Evolutionary conservation across 805 yeast genomes (phyloP), one percentile per base, ranked within the genome.

Genomic region (Sporopachydermia lactativora): DNA sequence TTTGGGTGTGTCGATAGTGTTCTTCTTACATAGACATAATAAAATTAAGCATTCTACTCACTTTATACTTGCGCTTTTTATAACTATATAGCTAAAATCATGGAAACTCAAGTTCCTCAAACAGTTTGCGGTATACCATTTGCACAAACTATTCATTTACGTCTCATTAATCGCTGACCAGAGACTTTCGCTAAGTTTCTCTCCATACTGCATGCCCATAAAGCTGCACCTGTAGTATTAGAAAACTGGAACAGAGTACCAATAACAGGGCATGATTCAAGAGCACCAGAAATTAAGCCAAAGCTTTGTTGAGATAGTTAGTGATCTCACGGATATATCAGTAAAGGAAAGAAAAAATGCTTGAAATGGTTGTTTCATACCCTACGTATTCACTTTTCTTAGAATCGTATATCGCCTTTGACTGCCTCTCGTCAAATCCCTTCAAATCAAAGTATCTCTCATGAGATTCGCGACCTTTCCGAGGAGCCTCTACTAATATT

Each of bases 1-100:
- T 89, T 83, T 60, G 99, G 97, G 4, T 86, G 96, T 59, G 83
- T 92, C 35, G 98, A 92, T 59, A 81, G 86, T 52, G 68, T 86
- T 31, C 73, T n/a, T n/a, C n/a, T n/a, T n/a, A n/a, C n/a, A n/a
- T n/a, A n/a, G n/a, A n/a, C n/a, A n/a, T n/a, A n/a, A n/a, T n/a
- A n/a, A n/a, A 24, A n/a, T 24, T n/a, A 24, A 13, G 13, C 34
- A 24, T 24, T 24, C 11, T 24, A 24, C n/a, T 24, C n/a, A n/a
- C 36, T 39, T 38, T 38, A n/a, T 16, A 11, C 40, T 18, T 34
- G 11, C 24, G 8, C 35, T 39, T 35, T 14, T 24, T 40, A n/a
- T 15, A 3, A 6, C 17, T 16, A 16, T 5, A n/a, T 3, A 15
- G 8, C 5, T 11, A 35, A 28, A 18, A 8, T 17, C 17, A 14